Evolutionary conservation across 139 green algal species (phyloP), one percentile per base, ranked within the genome.

Genomic region (Edaphochlamys debaryana): DNA sequence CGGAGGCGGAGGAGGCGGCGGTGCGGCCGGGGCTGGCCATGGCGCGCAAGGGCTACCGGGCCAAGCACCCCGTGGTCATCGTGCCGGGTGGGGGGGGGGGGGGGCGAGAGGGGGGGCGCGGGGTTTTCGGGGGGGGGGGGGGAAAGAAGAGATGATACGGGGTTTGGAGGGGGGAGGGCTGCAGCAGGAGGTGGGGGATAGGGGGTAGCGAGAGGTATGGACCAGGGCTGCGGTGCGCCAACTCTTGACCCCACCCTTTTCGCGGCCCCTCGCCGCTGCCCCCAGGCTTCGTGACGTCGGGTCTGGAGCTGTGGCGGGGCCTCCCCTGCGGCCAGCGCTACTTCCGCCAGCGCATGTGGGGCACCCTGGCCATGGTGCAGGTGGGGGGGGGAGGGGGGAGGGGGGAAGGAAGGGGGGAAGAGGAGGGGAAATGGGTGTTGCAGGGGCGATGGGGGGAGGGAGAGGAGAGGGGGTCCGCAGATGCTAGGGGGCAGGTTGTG

Each of bases 231-330:
- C 17, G 19, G 64, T 9, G 15, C 64, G 15, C 15, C 64, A 48
- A 25, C 19, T 37, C 22, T 40, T 37, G 4, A 7, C 40, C 40
- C 40, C 1, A 36, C 15, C 67, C 79, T 64, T 6, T 0, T 62
- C 22, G 40, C 6, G 0, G 23, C 52, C 27, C 30, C 32, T 56
- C 32, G 9, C 34, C 36, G 25, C 9, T 32, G 42, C 45, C 32
- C 64, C 37, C 84, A 92, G 94, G 94, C 0, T 96, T 96, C 88
- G 92, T 95, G 13, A 95, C 91, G 1, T 92, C 84, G 30, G 90
- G 88, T 2, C 85, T 97, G 60, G 92, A 97, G 90, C 89, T 97
- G 56, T 97, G 94, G 94, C 40, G 90, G 58, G 91, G 93, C 3
- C 67, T 86, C 56, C 42, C 87, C 6, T 97, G 94, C 70, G 90